Conservation (phyloP, 139 green algal species). For the Picochlorum sp. region DNA sequence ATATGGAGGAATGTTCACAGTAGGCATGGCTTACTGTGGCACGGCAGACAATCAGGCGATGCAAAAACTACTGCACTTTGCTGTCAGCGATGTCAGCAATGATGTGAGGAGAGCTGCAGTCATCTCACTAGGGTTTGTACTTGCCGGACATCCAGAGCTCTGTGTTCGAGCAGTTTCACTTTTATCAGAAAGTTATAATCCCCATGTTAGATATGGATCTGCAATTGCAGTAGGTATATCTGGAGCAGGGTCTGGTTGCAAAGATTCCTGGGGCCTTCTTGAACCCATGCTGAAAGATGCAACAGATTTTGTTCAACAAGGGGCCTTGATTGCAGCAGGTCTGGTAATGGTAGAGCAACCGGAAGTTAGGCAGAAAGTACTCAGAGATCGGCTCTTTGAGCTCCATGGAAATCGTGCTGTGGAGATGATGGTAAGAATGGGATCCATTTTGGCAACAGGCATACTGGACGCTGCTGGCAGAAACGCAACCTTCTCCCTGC, state of each 20-base stretch:
- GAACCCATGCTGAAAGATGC: conserved; percentile 58
- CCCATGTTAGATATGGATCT: conserved; percentile 82
- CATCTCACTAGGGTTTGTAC: conserved; percentile 88
- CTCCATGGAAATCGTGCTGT: conserved; percentile 85
- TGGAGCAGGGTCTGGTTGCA: conserved; percentile 72
- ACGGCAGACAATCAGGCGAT: conserved; percentile 93
- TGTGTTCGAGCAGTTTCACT: conserved; percentile 85
- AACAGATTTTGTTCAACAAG: conserved; percentile 38
- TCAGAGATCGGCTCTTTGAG: conserved; percentile 73
- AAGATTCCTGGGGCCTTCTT: conserved; percentile 73
- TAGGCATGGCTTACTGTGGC: conserved; percentile 89
- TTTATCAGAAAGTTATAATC: conserved; percentile 94
- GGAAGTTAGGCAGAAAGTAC: conserved; percentile 29
- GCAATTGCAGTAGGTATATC: conserved; percentile 94
- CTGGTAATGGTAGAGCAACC: conserved; percentile 86
- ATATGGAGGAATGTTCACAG: conserved; percentile 90
- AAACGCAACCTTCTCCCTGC: conserved; percentile 80
- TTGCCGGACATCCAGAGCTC: conserved; percentile 75
- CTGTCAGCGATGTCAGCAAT: conserved; percentile 88
- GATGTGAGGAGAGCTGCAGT: conserved; percentile 88
- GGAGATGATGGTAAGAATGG: conserved; percentile 76
- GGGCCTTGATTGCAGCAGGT: conserved; percentile 81
- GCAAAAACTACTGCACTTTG: conserved; percentile 92
- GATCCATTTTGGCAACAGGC: conserved; percentile 86
- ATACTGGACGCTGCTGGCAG: conserved; percentile 90